A percentile compares a stretch with the other conserved stretches of the same genome.
Evolutionary conservation across 306 rosid species (phyloP).

Genomic region (Rubus parviflorus): DNA sequence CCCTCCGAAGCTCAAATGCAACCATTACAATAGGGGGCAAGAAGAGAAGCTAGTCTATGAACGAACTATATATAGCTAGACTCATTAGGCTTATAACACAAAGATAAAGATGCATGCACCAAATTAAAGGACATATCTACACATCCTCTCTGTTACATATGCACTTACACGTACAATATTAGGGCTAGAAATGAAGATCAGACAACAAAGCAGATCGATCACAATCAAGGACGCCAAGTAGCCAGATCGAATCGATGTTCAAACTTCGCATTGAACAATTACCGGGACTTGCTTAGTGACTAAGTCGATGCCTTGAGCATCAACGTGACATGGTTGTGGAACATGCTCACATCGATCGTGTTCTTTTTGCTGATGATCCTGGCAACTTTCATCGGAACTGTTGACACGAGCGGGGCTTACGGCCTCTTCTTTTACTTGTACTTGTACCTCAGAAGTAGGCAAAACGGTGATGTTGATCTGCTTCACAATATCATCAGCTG

Average conservation of each 20-base stretch:
- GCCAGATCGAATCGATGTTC: not conserved
- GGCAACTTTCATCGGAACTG: not conserved
- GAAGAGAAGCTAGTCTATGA: not conserved
- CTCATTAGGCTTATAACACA: not conserved
- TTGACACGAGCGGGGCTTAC: not conserved
- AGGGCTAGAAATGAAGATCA: not conserved
- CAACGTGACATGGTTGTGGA: constrained; percentile 11
- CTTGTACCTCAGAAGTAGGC: constrained; percentile 22
- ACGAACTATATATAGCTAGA: not conserved
- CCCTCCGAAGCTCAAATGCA: constrained; percentile 1
- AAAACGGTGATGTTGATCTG: constrained; percentile 15
- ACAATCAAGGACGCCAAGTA: not conserved
- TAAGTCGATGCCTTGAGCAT: not conserved
- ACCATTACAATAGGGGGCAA: not conserved
- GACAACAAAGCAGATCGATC: not conserved
- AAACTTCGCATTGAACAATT: constrained; percentile 13
- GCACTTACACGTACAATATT: not conserved
- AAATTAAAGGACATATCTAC: constrained; percentile 10
- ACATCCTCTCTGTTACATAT: constrained; percentile 22
- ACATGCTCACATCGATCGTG: not conserved
- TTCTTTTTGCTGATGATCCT: not conserved
- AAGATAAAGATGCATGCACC: not conserved
- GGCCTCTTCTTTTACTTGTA: constrained; percentile 4
- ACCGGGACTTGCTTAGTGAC: not conserved
- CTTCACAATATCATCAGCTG: constrained; percentile 33